These are phyloP conservation scores for Salix dunnii DNA, from an alignment of 345 rosid species.

Conservation along the genomic window DNA sequence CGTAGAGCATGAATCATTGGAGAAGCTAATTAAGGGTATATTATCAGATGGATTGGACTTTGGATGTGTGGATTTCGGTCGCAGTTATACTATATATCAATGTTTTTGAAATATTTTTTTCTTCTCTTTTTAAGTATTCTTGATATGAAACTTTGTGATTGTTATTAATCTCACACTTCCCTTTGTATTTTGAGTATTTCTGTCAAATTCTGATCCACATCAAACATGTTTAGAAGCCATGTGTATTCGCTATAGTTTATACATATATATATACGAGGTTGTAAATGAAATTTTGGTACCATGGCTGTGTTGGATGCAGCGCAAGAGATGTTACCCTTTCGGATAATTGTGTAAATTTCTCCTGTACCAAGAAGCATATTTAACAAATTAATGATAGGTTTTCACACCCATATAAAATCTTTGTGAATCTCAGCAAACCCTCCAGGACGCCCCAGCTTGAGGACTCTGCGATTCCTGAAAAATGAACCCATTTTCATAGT, in stretches of 20 bases:
- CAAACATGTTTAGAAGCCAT: no score
- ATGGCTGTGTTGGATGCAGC: conserved; percentile 40
- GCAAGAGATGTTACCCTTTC: conserved; percentile 37
- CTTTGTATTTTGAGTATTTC: no score
- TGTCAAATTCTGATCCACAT: no score
- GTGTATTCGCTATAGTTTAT: no score
- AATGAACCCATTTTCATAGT: neutral
- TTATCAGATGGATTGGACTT: neutral
- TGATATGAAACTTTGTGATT: no score
- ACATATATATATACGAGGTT: no score
- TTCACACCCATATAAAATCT: no score
- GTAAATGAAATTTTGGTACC: conserved; percentile 15
- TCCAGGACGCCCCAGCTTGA: conserved; percentile 46
- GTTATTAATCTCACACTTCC: neutral
- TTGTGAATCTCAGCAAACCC: conserved; percentile 24
- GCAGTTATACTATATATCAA: neutral
- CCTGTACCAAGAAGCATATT: neutral
- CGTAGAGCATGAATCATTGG: conserved; percentile 8
- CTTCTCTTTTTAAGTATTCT: neutral
- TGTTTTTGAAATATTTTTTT: neutral
- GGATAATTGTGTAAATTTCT: conserved; percentile 23
- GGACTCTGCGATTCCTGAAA: conserved; percentile 4
- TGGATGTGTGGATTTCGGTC: neutral
- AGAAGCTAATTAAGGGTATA: neutral
- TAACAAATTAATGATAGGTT: neutral